Conservation (phyloP, 495 filamentous ascomycete genomes). For the Penicillium turbatum region DNA sequence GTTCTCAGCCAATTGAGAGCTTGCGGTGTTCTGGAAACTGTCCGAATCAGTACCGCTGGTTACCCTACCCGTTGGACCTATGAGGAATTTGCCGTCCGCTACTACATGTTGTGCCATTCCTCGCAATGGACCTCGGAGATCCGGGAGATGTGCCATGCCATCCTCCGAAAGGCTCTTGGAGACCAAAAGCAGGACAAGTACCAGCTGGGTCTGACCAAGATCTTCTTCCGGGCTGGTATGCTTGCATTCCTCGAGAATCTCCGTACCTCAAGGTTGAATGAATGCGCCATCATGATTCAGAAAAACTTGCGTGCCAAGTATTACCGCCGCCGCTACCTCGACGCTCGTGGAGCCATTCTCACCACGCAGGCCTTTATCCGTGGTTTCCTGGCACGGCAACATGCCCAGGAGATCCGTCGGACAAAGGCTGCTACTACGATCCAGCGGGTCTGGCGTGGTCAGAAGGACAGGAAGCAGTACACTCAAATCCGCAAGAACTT, state of each 20-base stretch:
- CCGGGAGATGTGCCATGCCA: conserved; percentile 85
- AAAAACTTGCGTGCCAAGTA: conserved; percentile 97
- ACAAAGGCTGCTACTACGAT: conserved; percentile 89
- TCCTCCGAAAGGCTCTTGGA: conserved; percentile 86
- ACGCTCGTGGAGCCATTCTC: conserved; percentile 76
- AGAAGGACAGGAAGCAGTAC: conserved; percentile 78
- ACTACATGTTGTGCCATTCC: conserved; percentile 97
- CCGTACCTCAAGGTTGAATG: conserved; percentile 81
- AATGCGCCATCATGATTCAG: conserved; percentile 96
- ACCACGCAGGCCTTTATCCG: conserved; percentile 70
- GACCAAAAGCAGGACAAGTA: conserved; percentile 88
- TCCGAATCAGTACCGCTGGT: conserved; percentile 95
- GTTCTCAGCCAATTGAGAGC: conserved; percentile 94
- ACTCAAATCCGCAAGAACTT: conserved; percentile 71
- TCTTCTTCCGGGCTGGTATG: conserved; percentile 99
- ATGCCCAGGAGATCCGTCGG: conserved; percentile 74
- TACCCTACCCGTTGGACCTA: conserved; percentile 99
- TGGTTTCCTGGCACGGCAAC: conserved; percentile 69
- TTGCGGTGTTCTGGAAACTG: conserved; percentile 98
- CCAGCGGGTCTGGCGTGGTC: conserved; percentile 89
- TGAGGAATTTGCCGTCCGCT: conserved; percentile 94
- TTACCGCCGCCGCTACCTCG: conserved; percentile 86
- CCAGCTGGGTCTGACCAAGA: conserved; percentile 93
- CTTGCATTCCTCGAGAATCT: conserved; percentile 95
- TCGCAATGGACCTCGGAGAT: conserved; percentile 90